phyloP scores from a whole-genome alignment of 1,284 basidiomycete genomes.

The Trametes versicolor region DNA sequence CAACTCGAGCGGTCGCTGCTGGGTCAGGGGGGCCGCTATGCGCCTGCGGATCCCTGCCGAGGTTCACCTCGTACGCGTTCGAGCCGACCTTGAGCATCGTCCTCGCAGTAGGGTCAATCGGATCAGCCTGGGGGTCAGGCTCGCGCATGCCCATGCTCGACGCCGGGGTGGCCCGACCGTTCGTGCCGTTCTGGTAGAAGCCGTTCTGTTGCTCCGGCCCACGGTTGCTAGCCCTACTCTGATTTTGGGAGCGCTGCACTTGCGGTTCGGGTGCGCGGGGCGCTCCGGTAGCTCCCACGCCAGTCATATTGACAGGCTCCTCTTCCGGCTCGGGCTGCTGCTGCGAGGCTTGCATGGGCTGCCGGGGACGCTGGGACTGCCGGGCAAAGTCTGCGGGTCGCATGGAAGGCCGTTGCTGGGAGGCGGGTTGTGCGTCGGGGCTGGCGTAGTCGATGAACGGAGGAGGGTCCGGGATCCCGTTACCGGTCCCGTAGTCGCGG shows the following conservation, averaged over 20 bases:
- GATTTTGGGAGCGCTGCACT: conserved; percentile 42
- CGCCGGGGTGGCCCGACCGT: conserved; percentile 36
- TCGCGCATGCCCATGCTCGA: conserved; percentile 34
- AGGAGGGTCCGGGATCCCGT: conserved; percentile 85
- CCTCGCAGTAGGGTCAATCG: conserved; percentile 61
- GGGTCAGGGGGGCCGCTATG: conserved; percentile 30
- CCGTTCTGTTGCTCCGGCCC: conserved; percentile 24
- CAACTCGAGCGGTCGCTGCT: conserved; percentile 36
- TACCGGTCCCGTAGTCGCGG: conserved; percentile 85
- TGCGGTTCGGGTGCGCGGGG: conserved; percentile 33
- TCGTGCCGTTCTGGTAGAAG: conserved; percentile 33
- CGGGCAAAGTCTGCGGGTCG: conserved; percentile 69
- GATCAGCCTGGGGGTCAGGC: conserved; percentile 62
- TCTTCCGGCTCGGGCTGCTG: conserved; percentile 51
- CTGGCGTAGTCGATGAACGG: conserved; percentile 82
- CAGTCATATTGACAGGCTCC: conserved; percentile 62
- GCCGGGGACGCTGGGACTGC: conserved; percentile 57
- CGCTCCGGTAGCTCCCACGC: conserved; percentile 66
- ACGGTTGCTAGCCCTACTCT: conserved; percentile 48
- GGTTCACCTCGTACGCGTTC: conserved; percentile 73
- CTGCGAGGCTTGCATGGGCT: conserved; percentile 46
- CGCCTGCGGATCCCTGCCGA: conserved; percentile 63
- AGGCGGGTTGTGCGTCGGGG: conserved; percentile 68
- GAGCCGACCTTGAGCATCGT: conserved; percentile 76
- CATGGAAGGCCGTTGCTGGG: conserved; percentile 60